Evolutionary conservation across 805 yeast genomes (phyloP).

Genomic region (Metschnikowia similis): DNA sequence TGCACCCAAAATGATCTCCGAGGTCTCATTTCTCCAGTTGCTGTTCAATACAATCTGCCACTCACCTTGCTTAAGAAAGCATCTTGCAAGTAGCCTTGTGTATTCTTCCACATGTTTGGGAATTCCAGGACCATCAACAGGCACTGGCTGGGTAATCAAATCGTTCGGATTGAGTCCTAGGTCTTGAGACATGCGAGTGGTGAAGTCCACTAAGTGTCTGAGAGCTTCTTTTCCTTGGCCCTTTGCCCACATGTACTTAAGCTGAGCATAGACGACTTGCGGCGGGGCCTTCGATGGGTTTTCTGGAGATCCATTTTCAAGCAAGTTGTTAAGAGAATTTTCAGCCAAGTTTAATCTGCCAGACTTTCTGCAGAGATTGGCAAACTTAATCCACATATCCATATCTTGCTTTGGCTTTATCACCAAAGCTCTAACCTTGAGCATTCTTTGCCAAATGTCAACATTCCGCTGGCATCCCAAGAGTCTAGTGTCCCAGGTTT

Average conservation of each 20-base stretch:
- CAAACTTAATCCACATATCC: slow-evolving; percentile 98
- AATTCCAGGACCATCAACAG: slow-evolving; percentile 66
- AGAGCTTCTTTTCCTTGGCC: slow-evolving; percentile 87
- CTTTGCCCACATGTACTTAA: slow-evolving; percentile 95
- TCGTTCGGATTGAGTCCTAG: slow-evolving; percentile 84
- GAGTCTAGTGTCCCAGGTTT: slow-evolving; percentile 91
- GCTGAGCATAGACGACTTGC: slow-evolving; percentile 93
- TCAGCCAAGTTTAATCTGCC: slow-evolving; percentile 91
- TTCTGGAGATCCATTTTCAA: slow-evolving; percentile 68
- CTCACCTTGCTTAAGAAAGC: slow-evolving; percentile 96
- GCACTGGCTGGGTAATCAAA: slow-evolving; percentile 79
- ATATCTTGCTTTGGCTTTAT: slow-evolving; percentile 93
- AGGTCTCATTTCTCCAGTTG: slow-evolving; percentile 72
- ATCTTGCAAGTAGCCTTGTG: slow-evolving; percentile 82
- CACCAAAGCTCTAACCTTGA: slow-evolving; percentile 88
- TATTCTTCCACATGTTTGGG: slow-evolving; percentile 76
- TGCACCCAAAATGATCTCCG: slow-evolving; percentile 85
- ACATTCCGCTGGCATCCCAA: slow-evolving; percentile 95
- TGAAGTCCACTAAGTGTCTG: slow-evolving; percentile 79
- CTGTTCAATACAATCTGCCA: slow-evolving; percentile 86
- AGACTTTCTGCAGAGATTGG: slow-evolving; percentile 90
- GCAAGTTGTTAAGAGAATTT: slow-evolving; percentile 73
- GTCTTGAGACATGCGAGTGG: slow-evolving; percentile 85
- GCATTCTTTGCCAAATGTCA: slow-evolving; percentile 97
- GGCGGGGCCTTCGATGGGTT: slow-evolving; percentile 83